Percentiles rank a stretch among this genome's conserved stretches.
Evolutionary conservation across 306 rosid species (phyloP).

Genomic region (Castanea mollissima): DNA sequence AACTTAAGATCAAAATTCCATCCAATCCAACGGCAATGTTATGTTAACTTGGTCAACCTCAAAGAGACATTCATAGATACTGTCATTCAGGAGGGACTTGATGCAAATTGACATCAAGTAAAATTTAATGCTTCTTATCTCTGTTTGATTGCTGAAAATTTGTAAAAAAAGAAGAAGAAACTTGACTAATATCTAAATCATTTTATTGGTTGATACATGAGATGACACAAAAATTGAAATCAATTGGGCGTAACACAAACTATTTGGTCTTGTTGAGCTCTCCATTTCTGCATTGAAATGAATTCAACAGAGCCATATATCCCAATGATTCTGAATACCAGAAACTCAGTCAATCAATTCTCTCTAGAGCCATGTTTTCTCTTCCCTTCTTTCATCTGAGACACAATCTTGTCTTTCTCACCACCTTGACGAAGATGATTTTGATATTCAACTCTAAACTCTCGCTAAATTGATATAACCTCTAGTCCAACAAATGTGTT

Average conservation of each 20-base stretch:
- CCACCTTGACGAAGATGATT: neutral
- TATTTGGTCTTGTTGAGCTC: neutral
- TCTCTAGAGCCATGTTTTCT: neutral
- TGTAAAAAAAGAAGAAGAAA: neutral
- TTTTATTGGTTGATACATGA: neutral
- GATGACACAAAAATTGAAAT: neutral
- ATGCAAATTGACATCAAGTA: neutral
- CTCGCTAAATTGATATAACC: neutral
- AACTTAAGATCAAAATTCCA: neutral
- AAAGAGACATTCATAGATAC: neutral
- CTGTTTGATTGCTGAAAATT: neutral
- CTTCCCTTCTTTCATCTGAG: neutral
- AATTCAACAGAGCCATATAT: neutral
- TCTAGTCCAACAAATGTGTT: neutral
- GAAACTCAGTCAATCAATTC: neutral
- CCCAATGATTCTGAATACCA: neutral
- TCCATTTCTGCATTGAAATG: neutral
- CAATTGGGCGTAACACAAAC: neutral
- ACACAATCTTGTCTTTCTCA: neutral
- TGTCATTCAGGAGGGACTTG: neutral
- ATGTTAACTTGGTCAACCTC: slow-evolving; percentile 2
- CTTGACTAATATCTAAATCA: neutral
- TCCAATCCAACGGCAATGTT: neutral
- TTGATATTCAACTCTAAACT: neutral
- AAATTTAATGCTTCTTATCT: neutral